These are phyloP conservation scores for Pseudonitzschia delicatissima DNA, from an alignment of 108 stramenopile genomes.

Conservation along the genomic window DNA sequence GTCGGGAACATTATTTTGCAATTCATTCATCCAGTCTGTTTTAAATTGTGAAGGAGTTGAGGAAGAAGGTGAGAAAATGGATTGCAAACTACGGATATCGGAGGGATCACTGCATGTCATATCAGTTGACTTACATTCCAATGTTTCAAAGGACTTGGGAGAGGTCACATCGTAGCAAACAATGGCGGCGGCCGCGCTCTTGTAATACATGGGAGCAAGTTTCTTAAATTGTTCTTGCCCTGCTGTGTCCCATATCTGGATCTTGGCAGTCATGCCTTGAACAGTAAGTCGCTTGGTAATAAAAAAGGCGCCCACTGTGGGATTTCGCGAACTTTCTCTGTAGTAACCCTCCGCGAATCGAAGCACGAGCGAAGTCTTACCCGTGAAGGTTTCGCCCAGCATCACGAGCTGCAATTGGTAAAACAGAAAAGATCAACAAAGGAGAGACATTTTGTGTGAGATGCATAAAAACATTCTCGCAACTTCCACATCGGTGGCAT, in stretches of 20 bases:
- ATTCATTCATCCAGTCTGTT: constrained; percentile 62
- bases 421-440: not conserved
- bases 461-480: too few relatives aligned
- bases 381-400: constrained; percentile 75
- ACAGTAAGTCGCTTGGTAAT: constrained; percentile 74
- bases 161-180: constrained; percentile 70
- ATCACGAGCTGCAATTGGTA: constrained; percentile 58
- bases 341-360: constrained; percentile 86
- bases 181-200: constrained; percentile 69
- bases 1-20: constrained; percentile 28
- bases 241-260: constrained; percentile 89
- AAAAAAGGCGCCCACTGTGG: constrained; percentile 73
- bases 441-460: too few relatives aligned
- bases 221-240: constrained; percentile 56
- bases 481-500: too few relatives aligned
- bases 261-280: constrained; percentile 60
- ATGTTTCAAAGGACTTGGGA: constrained; percentile 50
- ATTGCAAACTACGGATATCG: not conserved
- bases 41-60: not conserved
- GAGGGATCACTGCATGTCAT: not conserved
- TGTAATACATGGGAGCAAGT: constrained; percentile 72
- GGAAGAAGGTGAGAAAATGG: not conserved
- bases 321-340: constrained; percentile 46
- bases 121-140: constrained; percentile 25
- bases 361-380: constrained; percentile 80